phyloP scores from a whole-genome alignment of 345 rosid species.

The Pugionium cornutum region DNA sequence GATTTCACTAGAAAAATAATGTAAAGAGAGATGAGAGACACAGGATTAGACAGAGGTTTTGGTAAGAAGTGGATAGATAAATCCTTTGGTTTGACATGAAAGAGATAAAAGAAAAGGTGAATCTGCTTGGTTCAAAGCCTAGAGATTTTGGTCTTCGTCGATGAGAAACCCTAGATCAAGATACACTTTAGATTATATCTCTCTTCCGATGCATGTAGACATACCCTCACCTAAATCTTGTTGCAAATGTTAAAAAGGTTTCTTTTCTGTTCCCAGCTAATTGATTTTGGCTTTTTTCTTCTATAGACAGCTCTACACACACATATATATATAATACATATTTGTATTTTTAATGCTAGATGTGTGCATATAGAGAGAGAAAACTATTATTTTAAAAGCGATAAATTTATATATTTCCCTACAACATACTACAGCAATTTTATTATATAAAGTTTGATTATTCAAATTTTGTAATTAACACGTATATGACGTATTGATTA shows the following conservation, averaged over 20 bases:
- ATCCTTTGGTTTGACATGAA: constrained; percentile 26
- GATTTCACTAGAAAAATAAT: neutral
- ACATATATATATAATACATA: neutral
- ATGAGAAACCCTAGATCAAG: constrained; percentile 44
- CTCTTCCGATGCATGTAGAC: constrained; percentile 31
- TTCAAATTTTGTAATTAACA: too few species aligned
- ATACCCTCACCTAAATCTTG: constrained; percentile 43
- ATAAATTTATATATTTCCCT: neutral
- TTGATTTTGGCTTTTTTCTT: constrained; percentile 34
- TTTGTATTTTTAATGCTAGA: neutral
- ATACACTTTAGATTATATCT: constrained; percentile 31
- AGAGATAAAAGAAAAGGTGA: constrained; percentile 29
- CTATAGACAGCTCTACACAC: constrained; percentile 26
- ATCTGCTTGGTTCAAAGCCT: constrained; percentile 25
- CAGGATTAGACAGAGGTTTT: constrained; percentile 6
- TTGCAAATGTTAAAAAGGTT: constrained; percentile 35
- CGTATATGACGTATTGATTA: too few species aligned
- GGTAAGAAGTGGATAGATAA: constrained; percentile 18
- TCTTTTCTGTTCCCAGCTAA: constrained; percentile 41
- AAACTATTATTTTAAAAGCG: neutral
- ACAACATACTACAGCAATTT: neutral
- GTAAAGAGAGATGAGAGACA: neutral
- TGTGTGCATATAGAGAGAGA: constrained; percentile 14
- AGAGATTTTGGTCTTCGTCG: constrained; percentile 27
- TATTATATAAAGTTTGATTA: too few species aligned